Conservation (phyloP, 2,329 filamentous ascomycete species). For the Stagonosporopsis cucurbitacearum region DNA sequence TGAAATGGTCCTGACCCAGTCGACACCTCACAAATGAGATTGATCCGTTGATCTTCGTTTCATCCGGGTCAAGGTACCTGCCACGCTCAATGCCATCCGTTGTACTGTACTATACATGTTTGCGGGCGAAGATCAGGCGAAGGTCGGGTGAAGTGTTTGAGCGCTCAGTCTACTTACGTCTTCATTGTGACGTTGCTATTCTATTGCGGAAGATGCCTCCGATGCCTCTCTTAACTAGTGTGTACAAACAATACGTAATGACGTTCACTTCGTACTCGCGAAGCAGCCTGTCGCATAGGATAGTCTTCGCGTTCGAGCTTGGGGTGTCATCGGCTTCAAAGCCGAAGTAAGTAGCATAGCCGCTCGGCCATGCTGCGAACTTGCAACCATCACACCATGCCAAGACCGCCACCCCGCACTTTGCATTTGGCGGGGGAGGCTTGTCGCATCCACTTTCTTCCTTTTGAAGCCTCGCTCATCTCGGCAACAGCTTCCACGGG, state of each 20-base stretch:
- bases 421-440: slow-evolving; percentile 23
- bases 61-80: no score
- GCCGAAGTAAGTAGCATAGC: neutral
- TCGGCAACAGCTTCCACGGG: neutral
- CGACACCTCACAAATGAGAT: no score
- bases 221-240: no score
- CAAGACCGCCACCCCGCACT: slow-evolving; percentile 34
- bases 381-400: slow-evolving; percentile 11
- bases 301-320: neutral
- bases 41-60: neutral
- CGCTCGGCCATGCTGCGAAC: slow-evolving; percentile 1
- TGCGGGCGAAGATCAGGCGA: no score
- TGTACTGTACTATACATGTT: no score
- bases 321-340: neutral
- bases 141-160: no score
- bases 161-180: no score
- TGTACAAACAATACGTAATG: no score
- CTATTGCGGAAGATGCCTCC: no score
- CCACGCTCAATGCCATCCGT: no score
- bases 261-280: neutral
- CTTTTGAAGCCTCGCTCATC: slow-evolving; percentile 5
- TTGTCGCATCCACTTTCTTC: slow-evolving; percentile 22
- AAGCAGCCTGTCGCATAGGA: neutral
- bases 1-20: no score
- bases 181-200: no score